Conservation (phyloP, 2,329 filamentous ascomycete genomes). For the Zymoseptoria pseudotritici region DNA sequence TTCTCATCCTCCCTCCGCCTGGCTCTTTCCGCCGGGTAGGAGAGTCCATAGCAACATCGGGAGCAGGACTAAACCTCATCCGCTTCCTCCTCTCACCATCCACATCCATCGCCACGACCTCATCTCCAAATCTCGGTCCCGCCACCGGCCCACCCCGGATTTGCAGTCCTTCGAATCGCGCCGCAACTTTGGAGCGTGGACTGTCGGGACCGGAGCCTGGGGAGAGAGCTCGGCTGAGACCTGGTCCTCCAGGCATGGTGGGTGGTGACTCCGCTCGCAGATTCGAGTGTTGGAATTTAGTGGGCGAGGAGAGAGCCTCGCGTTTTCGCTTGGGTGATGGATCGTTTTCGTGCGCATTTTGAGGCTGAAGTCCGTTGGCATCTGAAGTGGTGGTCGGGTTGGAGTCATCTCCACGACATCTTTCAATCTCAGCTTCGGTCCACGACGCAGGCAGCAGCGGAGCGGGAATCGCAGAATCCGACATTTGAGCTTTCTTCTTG, state of each 20-base stretch:
- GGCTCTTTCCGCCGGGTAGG: background rate
- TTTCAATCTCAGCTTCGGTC: background rate
- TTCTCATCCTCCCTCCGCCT: background rate
- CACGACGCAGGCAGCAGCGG: background rate
- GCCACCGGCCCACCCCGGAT: constrained; percentile 2
- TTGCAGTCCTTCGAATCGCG: constrained; percentile 18
- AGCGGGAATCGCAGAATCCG: background rate
- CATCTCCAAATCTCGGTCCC: background rate
- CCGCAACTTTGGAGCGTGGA: constrained; percentile 24
- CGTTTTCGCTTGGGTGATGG: constrained; percentile 19
- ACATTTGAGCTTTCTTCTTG: background rate
- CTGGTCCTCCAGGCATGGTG: background rate
- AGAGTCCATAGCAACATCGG: background rate
- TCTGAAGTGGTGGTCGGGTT: background rate
- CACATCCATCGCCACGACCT: background rate
- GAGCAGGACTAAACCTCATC: background rate
- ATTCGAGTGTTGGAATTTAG: background rate
- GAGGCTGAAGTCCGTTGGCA: background rate
- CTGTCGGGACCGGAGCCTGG: constrained; percentile 22
- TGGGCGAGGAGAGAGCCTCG: background rate
- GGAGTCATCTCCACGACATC: background rate
- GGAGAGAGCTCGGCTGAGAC: constrained; percentile 8
- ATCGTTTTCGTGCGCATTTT: background rate
- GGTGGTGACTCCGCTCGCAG: background rate
- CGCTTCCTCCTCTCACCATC: background rate